phyloP scores from a whole-genome alignment of 306 rosid genomes.

The Trichosanthes cucumerina region DNA sequence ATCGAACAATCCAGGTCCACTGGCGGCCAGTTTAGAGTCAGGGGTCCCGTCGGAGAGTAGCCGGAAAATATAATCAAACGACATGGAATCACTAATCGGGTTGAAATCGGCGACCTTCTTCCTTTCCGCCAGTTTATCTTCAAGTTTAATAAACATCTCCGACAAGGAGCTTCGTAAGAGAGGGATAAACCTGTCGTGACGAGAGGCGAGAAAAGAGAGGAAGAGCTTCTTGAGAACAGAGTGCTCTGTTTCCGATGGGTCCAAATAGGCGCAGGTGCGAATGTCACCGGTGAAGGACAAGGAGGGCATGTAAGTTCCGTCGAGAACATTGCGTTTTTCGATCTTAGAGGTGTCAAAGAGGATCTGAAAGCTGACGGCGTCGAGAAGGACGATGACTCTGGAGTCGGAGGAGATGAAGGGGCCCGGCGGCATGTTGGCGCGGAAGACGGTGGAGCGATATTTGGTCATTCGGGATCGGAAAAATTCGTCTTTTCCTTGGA shows the following conservation, averaged over 20 bases:
- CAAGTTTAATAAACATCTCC: constrained; percentile 22
- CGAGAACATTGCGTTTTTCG: constrained; percentile 43
- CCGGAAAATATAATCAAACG: constrained; percentile 42
- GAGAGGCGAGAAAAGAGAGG: constrained; percentile 18
- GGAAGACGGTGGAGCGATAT: constrained; percentile 52
- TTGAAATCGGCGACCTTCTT: constrained; percentile 24
- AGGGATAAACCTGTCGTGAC: constrained; percentile 33
- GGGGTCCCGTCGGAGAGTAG: constrained; percentile 36
- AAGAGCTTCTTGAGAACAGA: constrained; percentile 28
- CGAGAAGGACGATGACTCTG: constrained; percentile 41
- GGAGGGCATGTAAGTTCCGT: constrained; percentile 84
- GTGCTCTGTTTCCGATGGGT: constrained; percentile 51
- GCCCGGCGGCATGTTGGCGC: constrained; percentile 78
- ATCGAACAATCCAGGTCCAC: constrained; percentile 24
- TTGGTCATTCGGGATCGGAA: constrained; percentile 31
- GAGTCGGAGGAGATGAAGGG: constrained; percentile 48
- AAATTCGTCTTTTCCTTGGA: constrained; percentile 48
- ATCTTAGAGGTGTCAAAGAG: constrained; percentile 52
- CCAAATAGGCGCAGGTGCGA: constrained; percentile 57
- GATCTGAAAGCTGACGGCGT: constrained; percentile 42
- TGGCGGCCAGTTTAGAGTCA: constrained; percentile 18
- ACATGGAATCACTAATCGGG: constrained; percentile 6
- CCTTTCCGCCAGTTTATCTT: constrained; percentile 19
- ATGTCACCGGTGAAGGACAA: constrained; percentile 51
- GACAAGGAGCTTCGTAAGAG: constrained; percentile 25